Evolutionary conservation across 129 eudicot species (phyloP).

Genomic region (Glebionis coronaria): DNA sequence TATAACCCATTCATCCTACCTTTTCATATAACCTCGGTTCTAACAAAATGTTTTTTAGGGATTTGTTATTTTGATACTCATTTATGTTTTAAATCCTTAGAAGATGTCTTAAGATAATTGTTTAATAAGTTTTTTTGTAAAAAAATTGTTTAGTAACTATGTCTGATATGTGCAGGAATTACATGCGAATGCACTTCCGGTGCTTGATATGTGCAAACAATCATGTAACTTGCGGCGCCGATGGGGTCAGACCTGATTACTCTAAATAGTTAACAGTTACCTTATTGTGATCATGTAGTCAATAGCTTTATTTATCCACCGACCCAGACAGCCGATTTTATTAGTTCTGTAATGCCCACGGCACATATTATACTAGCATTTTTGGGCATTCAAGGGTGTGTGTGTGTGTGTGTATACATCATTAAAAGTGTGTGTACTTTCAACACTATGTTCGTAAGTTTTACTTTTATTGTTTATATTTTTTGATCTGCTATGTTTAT

Average conservation of each 20-base stretch:
- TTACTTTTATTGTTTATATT: background rate
- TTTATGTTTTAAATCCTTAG: no score
- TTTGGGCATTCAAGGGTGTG: slow-evolving; percentile 29
- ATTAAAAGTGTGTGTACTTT: slow-evolving; percentile 11
- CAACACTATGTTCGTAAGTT: slow-evolving; percentile 13
- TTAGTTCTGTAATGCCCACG: slow-evolving; percentile 27
- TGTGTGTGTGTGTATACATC: slow-evolving; percentile 31
- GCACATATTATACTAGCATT: slow-evolving; percentile 40
- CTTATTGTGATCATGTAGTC: background rate
- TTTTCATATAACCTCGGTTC: no score
- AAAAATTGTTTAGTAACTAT: no score
- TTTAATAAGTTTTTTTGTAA: no score
- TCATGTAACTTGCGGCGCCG: slow-evolving; percentile 50
- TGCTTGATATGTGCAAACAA: slow-evolving; percentile 98
- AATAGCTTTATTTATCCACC: background rate
- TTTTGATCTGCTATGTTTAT: background rate
- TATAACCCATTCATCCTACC: no score
- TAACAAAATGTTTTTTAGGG: no score
- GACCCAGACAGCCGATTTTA: background rate
- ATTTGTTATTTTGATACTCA: no score
- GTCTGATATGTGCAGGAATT: slow-evolving; percentile 56
- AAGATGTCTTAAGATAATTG: no score
- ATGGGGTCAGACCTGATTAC: slow-evolving; percentile 7
- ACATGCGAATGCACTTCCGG: slow-evolving; percentile 95
- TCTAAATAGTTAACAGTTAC: background rate